Evolutionary conservation across 345 rosid species (phyloP).

Genomic region (Arabis hirsuta): DNA sequence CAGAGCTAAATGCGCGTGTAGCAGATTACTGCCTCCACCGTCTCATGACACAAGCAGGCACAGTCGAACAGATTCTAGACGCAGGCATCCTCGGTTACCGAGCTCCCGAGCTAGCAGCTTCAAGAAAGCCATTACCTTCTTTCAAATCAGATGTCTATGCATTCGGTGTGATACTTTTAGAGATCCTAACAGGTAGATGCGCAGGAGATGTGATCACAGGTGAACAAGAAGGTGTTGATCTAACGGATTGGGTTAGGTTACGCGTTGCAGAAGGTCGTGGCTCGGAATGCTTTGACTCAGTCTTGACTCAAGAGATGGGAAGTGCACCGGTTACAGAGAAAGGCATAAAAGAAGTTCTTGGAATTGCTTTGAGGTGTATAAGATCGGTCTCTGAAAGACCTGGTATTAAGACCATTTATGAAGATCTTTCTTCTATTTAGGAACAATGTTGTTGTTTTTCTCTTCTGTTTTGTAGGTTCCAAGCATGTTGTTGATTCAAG

Average conservation of each 20-base stretch:
- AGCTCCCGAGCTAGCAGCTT: constrained; percentile 89
- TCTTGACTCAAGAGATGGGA: constrained; percentile 55
- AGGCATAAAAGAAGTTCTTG: constrained; percentile 93
- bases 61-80: constrained; percentile 88
- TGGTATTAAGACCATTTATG: constrained; percentile 94
- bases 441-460: not conserved
- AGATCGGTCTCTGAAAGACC: constrained; percentile 88
- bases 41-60: constrained; percentile 95
- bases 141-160: constrained; percentile 97
- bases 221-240: constrained; percentile 74
- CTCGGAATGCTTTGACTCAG: constrained; percentile 71
- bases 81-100: constrained; percentile 93
- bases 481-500: constrained; percentile 33
- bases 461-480: constrained; percentile 26
- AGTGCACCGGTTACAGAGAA: constrained; percentile 65
- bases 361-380: constrained; percentile 79
- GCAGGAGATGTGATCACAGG: constrained; percentile 93
- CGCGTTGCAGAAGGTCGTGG: constrained; percentile 69
- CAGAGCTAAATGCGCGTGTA: constrained; percentile 94
- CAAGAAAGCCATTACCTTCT: constrained; percentile 89
- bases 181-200: constrained; percentile 85
- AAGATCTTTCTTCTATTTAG: constrained; percentile 95
- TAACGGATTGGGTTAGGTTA: constrained; percentile 84
- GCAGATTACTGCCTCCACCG: constrained; percentile 97
- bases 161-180: constrained; percentile 81